Percentiles rank a stretch among this genome's conserved stretches.
phyloP scores from a whole-genome alignment of 2,329 filamentous ascomycete species.

The Pseudohalonectria lignicola region DNA sequence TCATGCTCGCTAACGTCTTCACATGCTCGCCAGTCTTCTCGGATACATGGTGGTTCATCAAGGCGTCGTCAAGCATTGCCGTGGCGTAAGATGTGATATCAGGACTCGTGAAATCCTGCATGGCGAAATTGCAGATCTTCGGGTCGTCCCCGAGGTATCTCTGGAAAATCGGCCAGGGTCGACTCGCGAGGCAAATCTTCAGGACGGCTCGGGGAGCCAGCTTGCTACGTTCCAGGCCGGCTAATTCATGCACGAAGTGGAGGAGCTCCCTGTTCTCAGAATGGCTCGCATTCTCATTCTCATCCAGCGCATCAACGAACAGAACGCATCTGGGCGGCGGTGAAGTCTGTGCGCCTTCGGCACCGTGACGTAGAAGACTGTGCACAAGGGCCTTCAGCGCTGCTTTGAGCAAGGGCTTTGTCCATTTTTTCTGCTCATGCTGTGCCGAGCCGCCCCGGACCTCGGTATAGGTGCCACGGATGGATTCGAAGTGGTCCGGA shows the following conservation, averaged over 20 bases:
- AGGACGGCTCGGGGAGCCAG: neutral
- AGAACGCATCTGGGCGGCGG: neutral
- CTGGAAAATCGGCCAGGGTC: neutral
- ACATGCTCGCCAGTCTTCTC: no score
- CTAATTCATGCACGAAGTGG: neutral
- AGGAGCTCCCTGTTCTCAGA: neutral
- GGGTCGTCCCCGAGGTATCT: neutral
- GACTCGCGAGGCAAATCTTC: neutral
- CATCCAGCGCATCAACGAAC: neutral
- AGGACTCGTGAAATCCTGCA: neutral
- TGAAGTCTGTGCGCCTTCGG: no score
- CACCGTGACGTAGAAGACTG: no score
- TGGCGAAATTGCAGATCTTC: neutral
- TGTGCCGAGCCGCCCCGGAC: no score
- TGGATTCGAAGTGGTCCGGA: neutral
- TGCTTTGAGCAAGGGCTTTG: no score
- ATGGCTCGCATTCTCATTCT: neutral
- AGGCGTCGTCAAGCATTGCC: neutral
- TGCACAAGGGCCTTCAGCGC: no score
- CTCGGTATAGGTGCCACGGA: neutral
- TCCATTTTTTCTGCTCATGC: no score
- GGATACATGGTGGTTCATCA: no score
- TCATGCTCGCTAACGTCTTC: no score
- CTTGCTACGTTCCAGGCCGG: no score
- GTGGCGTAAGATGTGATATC: neutral